These are phyloP conservation scores for Metschnikowia arizonensis DNA, from an alignment of 805 yeast species.

Conservation along the genomic window DNA sequence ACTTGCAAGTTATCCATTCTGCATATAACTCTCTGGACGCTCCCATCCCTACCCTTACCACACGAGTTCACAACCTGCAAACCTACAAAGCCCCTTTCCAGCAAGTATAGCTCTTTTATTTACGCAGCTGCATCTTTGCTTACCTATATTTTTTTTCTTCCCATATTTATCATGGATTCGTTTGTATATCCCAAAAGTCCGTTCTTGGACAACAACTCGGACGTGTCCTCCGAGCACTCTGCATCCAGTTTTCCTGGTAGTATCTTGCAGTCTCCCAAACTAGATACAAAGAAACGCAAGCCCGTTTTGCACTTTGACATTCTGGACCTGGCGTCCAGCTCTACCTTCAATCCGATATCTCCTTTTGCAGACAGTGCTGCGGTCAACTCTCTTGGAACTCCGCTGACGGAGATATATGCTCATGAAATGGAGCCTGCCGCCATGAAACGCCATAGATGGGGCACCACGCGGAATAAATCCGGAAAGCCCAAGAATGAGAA, in stretches of 20 bases:
- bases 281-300: constrained; percentile 15
- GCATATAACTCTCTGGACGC: neutral
- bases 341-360: constrained; percentile 17
- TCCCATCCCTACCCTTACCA: neutral
- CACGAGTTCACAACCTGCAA: neutral
- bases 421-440: constrained; percentile 29
- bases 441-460: constrained; percentile 86
- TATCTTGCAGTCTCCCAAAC: constrained; percentile 19
- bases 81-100: neutral
- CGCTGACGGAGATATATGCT: constrained; percentile 12
- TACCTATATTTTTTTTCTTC: neutral
- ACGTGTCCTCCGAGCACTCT: constrained; percentile 9
- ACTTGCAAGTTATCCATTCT: no score
- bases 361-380: constrained; percentile 28
- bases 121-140: neutral
- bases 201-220: constrained; percentile 14
- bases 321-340: constrained; percentile 17
- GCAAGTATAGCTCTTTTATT: neutral
- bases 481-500: constrained; percentile 55
- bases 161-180: constrained; percentile 11
- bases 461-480: constrained; percentile 73
- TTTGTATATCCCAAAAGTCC: constrained; percentile 18
- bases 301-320: constrained; percentile 31
- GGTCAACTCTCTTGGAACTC: constrained; percentile 12
- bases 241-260: constrained; percentile 6